Evolutionary conservation across 139 green algal species (phyloP).

Genomic region (Coccomyxa sp.): DNA sequence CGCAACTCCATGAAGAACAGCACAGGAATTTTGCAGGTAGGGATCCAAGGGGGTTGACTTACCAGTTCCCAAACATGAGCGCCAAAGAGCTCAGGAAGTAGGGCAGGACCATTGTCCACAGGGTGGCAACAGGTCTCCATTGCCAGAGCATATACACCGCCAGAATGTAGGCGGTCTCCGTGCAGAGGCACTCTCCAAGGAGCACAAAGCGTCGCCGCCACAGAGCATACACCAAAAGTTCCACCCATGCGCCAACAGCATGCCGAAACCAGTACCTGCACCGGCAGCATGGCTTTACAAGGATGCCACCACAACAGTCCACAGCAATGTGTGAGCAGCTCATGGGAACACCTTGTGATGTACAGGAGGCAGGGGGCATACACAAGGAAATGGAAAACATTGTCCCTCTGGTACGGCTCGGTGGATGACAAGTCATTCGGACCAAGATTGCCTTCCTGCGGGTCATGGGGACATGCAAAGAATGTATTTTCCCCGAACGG

Average conservation of each 20-base stretch:
- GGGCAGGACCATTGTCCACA: constrained; percentile 72
- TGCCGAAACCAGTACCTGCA: constrained; percentile 75
- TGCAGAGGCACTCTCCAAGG: constrained; percentile 21
- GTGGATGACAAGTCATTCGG: constrained; percentile 73
- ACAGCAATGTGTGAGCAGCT: background rate
- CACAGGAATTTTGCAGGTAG: background rate
- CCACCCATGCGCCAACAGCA: constrained; percentile 46
- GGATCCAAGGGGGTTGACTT: background rate
- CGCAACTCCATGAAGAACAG: background rate
- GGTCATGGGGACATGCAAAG: background rate
- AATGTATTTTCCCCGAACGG: too few species aligned
- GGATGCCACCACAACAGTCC: background rate
- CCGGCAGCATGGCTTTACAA: background rate
- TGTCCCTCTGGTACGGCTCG: constrained; percentile 75
- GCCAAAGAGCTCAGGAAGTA: constrained; percentile 66
- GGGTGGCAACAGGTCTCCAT: constrained; percentile 39
- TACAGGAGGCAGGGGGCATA: constrained; percentile 11
- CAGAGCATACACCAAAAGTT: constrained; percentile 64
- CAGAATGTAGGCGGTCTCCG: constrained; percentile 31
- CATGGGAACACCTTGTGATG: too few species aligned
- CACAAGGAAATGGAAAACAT: constrained; percentile 58
- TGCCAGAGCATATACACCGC: constrained; percentile 19
- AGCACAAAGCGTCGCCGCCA: constrained; percentile 20
- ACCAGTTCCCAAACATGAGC: constrained; percentile 93
- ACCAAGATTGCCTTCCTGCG: constrained; percentile 65